Evolutionary conservation across 495 filamentous ascomycete genomes (phyloP), one percentile per base, ranked within the genome.

Genomic region (Penicillium verhagenii): DNA sequence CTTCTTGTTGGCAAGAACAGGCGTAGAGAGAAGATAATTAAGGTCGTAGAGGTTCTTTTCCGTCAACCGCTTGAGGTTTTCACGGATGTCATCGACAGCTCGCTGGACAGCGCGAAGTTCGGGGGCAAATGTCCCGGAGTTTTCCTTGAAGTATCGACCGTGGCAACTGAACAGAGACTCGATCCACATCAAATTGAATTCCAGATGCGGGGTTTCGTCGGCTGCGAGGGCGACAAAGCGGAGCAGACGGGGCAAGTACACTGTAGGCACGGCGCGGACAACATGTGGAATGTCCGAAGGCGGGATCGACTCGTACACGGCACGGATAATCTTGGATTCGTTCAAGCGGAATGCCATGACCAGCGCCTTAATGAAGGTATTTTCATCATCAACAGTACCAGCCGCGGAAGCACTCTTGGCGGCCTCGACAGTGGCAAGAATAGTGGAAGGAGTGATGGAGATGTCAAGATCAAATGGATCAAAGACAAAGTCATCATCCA

Each of bases 341-440:
- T 96, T 96, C 35, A 98, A 81, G 1, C 94, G 88, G 79, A 98
- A 97, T 1, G 92, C 89, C 93, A 97, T 97, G 52, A 96, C 86
- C 2, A 98, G 75, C 1, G 94, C 94, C 71, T 91, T 96, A 29
- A 97, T 79, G 72, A 87, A 96, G 35, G 95, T 89, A 59, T 81
- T 81, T 47, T 92, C 84, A 11, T 72, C 67, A 47, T 72, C 69
- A 26, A 61, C 54, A 10, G 64, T 61, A 46, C 64, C 57, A 6
- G 67, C 56, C n/a, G 53, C 62, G 14, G 65, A 50, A 6, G 73
- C 66, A 23, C 59, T 48, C 58, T 72, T 71, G 19, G 71, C 69
- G 14, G 63, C 70, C 39, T 85, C 79, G n/a, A 97, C 77, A 8
- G 89, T 86, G 9, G 83, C 78, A 1, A 96, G 73, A 3, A 91